Evolutionary conservation across 2,329 filamentous ascomycete genomes (phyloP).

Genomic region (Xylariomycetidae sp.): DNA sequence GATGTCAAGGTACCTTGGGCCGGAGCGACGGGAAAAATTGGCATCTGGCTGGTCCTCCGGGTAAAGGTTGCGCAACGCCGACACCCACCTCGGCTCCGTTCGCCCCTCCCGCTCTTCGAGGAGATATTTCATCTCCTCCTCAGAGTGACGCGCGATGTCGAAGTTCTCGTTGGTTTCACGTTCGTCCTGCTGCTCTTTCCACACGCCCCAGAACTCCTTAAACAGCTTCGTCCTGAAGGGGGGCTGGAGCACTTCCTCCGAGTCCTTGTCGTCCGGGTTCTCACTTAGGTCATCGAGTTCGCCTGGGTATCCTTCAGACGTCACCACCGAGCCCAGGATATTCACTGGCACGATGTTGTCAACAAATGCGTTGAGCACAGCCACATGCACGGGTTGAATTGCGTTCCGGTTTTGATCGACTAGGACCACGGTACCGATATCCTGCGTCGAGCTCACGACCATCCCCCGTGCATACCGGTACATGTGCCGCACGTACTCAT

Average conservation of each 20-base stretch:
- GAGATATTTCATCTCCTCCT: background rate
- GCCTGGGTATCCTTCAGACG: background rate
- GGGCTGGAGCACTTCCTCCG: background rate
- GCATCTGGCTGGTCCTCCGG: too few species aligned
- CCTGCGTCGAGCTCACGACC: background rate
- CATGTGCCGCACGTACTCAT: background rate
- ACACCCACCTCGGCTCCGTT: background rate
- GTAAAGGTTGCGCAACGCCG: too few species aligned
- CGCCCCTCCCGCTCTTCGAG: background rate
- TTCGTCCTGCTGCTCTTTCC: conserved; percentile 1
- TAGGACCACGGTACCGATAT: conserved; percentile 4
- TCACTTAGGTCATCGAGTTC: background rate
- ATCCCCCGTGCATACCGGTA: background rate
- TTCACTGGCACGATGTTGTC: too few species aligned
- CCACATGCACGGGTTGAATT: conserved; percentile 4
- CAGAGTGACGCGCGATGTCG: background rate
- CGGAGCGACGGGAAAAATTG: too few species aligned
- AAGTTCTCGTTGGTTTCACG: background rate
- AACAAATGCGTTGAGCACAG: conserved; percentile 6
- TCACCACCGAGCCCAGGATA: background rate
- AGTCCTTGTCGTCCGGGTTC: background rate
- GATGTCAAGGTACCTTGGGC: too few species aligned
- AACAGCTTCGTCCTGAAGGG: conserved; percentile 1
- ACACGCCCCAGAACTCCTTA: conserved; percentile 5
- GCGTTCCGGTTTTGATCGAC: conserved; percentile 3